Evolutionary conservation across 202 grass and related monocot species (phyloP).

Genomic region (Zoysia matrella): DNA sequence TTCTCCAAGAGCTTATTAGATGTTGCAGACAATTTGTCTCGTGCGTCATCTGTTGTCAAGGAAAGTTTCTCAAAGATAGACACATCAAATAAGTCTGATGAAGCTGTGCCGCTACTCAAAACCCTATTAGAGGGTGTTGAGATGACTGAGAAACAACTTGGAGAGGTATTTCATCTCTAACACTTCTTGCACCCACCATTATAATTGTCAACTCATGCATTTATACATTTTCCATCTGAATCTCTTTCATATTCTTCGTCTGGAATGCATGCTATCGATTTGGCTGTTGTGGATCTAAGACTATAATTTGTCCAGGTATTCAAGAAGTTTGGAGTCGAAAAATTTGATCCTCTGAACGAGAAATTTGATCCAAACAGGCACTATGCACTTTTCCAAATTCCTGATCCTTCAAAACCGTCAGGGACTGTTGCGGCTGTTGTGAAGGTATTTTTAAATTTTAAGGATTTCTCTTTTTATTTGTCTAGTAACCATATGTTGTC

Average conservation of each 20-base stretch:
- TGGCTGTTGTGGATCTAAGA: neutral
- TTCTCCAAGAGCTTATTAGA: constrained; percentile 84
- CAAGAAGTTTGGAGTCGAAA: constrained; percentile 82
- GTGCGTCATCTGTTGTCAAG: constrained; percentile 80
- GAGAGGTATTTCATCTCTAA: constrained; percentile 53
- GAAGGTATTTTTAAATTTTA: constrained; percentile 47
- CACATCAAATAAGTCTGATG: constrained; percentile 57
- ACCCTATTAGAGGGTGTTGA: constrained; percentile 85
- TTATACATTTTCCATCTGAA: neutral
- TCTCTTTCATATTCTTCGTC: neutral
- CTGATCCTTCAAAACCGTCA: constrained; percentile 49
- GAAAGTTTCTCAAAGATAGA: constrained; percentile 82
- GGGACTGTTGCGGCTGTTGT: constrained; percentile 58
- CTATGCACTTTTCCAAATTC: constrained; percentile 79
- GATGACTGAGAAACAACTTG: constrained; percentile 88
- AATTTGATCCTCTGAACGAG: constrained; percentile 71
- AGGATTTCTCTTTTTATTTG: neutral
- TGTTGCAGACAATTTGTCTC: constrained; percentile 86
- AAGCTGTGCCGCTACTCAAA: constrained; percentile 69
- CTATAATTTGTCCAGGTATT: constrained; percentile 53
- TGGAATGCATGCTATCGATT: neutral
- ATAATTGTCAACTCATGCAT: neutral
- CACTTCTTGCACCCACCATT: neutral
- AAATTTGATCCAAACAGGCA: constrained; percentile 83
- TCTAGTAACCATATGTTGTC: neutral